Evolutionary conservation across 208 protist species (phyloP).

Genomic region (Leishmania aethiopica): DNA sequence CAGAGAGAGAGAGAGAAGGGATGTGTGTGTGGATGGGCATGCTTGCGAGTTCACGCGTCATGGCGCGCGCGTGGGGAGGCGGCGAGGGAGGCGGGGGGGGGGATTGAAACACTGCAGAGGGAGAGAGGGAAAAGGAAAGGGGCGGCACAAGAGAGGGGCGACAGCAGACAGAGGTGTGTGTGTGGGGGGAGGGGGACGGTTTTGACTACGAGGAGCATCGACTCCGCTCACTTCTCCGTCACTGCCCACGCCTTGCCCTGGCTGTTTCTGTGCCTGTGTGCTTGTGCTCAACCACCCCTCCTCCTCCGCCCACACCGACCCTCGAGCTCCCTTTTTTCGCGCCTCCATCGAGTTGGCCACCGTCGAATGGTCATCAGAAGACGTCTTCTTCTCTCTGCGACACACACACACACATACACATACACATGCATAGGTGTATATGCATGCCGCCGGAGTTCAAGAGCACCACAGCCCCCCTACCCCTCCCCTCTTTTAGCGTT

Average conservation of each 20-base stretch:
- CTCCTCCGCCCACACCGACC: not conserved
- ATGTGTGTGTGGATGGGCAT: too few relatives aligned
- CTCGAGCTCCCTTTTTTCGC: not conserved
- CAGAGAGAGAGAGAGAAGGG: too few relatives aligned
- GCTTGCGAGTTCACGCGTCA: too few relatives aligned
- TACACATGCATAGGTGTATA: not conserved
- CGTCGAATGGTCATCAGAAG: not conserved
- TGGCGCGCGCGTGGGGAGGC: too few relatives aligned
- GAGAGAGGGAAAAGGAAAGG: not conserved
- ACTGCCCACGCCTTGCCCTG: not conserved
- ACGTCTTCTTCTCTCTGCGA: not conserved
- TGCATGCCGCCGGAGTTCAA: not conserved
- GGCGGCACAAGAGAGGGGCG: not conserved
- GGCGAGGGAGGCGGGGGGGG: not conserved
- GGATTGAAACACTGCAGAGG: not conserved
- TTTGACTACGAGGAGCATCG: not conserved
- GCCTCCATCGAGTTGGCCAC: not conserved
- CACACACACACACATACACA: not conserved
- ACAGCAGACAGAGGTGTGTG: not conserved
- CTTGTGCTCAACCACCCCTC: not conserved
- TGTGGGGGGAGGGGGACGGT: not conserved
- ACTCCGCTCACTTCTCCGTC: not conserved
- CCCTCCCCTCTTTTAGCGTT: too few relatives aligned
- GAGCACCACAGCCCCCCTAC: too few relatives aligned
- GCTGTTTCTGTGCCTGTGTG: not conserved